Evolutionary conservation across 192 early-diverging fungal species (phyloP).

Genomic region (Backusella morwellensis): DNA sequence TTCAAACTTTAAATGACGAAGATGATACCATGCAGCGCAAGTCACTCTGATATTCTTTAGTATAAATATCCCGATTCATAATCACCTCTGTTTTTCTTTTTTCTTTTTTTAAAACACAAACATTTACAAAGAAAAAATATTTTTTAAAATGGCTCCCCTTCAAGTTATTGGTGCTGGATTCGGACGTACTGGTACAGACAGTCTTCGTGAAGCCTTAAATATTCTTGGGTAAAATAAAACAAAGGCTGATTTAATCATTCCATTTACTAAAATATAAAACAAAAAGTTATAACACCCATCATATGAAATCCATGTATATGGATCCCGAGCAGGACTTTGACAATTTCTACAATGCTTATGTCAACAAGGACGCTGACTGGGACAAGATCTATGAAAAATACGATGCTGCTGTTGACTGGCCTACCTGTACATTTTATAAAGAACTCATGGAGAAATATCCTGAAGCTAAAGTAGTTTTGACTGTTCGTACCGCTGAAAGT

Average conservation of each 20-base stretch:
- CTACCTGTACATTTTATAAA: constrained; percentile 18
- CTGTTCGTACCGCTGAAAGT: constrained; percentile 12
- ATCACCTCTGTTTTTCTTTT: no score
- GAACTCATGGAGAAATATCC: constrained; percentile 23
- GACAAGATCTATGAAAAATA: constrained; percentile 7
- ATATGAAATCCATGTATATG: constrained; percentile 13
- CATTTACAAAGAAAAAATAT: background rate
- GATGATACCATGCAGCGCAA: background rate
- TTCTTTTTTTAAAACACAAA: background rate
- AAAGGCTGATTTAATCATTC: background rate
- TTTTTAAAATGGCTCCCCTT: constrained; percentile 10
- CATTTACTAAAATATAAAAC: background rate
- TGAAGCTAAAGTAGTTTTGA: constrained; percentile 23
- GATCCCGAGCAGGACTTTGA: constrained; percentile 15
- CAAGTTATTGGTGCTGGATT: constrained; percentile 21
- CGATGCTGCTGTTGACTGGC: constrained; percentile 24
- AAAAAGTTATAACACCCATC: constrained; percentile 17
- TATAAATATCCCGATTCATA: no score
- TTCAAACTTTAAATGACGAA: background rate
- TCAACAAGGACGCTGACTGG: constrained; percentile 21
- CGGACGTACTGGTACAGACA: constrained; percentile 21
- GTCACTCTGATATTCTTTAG: background rate
- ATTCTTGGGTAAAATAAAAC: constrained; percentile 9
- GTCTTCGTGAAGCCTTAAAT: constrained; percentile 19
- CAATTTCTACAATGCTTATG: background rate